Evolutionary conservation across 2,329 filamentous ascomycete genomes (phyloP).

Genomic region (Exophiala lecanii-corni): DNA sequence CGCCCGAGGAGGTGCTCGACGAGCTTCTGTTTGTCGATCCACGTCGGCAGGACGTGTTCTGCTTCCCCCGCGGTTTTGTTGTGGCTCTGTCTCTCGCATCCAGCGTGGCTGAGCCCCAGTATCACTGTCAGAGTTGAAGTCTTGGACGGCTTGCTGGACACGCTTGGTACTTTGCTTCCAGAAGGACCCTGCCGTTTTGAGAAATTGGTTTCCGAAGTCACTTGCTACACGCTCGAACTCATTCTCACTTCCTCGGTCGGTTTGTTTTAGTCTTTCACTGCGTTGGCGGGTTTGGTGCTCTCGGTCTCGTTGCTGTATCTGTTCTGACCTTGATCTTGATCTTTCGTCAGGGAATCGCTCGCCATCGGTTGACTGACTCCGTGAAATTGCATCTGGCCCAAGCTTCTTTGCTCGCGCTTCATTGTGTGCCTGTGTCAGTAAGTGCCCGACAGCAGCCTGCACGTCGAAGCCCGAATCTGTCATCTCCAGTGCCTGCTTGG

Average conservation of each 20-base stretch:
- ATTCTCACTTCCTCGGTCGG: constrained; percentile 49
- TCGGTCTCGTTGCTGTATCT: constrained; percentile 42
- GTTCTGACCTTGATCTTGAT: constrained; percentile 48
- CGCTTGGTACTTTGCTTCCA: constrained; percentile 96
- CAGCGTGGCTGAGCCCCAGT: constrained; percentile 83
- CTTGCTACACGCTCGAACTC: constrained; percentile 79
- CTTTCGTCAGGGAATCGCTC: constrained; percentile 29
- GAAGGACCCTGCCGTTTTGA: constrained; percentile 90
- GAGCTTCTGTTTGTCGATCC: too few relatives aligned
- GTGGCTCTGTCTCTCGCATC: constrained; percentile 68
- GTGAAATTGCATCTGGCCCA: constrained; percentile 2
- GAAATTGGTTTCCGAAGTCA: constrained; percentile 73
- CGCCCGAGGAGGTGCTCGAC: too few relatives aligned
- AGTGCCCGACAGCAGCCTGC: constrained; percentile 80
- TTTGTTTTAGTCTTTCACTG: constrained; percentile 32
- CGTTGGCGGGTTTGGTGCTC: constrained; percentile 4
- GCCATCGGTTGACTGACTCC: constrained; percentile 4
- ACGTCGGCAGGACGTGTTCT: constrained; percentile 12
- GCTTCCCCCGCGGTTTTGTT: constrained; percentile 22
- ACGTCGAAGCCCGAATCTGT: constrained; percentile 76
- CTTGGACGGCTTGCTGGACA: constrained; percentile 84
- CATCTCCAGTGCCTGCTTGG: constrained; percentile 71
- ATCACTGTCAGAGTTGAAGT: constrained; percentile 66
- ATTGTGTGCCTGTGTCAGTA: constrained; percentile 85
- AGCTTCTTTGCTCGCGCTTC: constrained; percentile 65